A percentile compares a stretch with the other conserved stretches of the same genome.
Conservation (phyloP, 768 basidiomycete species). For the Serendipita sp. region DNA sequence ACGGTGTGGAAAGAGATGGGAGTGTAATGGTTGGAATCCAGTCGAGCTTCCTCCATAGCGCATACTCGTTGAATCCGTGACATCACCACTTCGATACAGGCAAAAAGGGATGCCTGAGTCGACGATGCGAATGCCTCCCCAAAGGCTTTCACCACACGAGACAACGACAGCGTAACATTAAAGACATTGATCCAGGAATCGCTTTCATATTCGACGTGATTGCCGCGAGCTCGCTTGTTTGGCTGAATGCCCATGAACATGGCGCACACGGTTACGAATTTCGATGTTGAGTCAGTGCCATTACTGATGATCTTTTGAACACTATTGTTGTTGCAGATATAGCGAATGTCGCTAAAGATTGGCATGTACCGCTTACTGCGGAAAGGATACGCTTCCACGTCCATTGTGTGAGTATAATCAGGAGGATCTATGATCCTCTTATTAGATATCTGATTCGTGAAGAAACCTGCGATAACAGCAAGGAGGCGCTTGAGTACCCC, state of each 20-base stretch:
- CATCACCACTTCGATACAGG: constrained; percentile 52
- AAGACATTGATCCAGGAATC: constrained; percentile 97
- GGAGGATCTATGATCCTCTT: constrained; percentile 41
- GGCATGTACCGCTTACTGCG: constrained; percentile 93
- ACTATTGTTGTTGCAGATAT: constrained; percentile 62
- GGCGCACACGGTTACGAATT: constrained; percentile 63
- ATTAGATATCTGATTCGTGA: constrained; percentile 73
- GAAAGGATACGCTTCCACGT: constrained; percentile 77
- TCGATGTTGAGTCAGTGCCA: constrained; percentile 46
- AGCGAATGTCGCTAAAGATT: constrained; percentile 79
- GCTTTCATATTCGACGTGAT: constrained; percentile 89
- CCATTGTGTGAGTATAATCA: constrained; percentile 27
- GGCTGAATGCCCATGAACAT: constrained; percentile 91
- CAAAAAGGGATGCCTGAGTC: constrained; percentile 40
- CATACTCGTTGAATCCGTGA: constrained; percentile 59
- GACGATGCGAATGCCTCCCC: constrained; percentile 65
- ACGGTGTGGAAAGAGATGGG: constrained; percentile 51
- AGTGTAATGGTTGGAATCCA: constrained; percentile 50
- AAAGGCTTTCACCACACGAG: constrained; percentile 75
- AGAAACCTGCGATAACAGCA: constrained; percentile 76
- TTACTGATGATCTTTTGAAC: constrained; percentile 67
- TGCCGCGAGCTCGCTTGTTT: constrained; percentile 63
- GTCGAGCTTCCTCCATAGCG: constrained; percentile 46
- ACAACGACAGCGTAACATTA: constrained; percentile 81
- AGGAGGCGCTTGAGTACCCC: constrained; percentile 62